Conservation (phyloP, 768 basidiomycete species). For the Pleurotus tuoliensis region DNA sequence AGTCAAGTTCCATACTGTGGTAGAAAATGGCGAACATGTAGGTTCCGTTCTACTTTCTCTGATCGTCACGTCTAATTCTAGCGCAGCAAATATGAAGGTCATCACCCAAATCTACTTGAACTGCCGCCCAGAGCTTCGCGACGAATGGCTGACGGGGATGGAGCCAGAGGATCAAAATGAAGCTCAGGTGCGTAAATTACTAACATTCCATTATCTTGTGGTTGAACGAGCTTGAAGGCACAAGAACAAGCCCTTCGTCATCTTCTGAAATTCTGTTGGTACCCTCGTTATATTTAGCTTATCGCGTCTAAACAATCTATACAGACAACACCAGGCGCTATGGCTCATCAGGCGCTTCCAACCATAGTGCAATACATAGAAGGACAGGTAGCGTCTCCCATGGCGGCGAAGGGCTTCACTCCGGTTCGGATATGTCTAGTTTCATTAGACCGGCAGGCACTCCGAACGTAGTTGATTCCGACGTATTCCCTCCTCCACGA, state of each 20-base stretch:
- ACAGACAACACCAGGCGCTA: slow-evolving; percentile 91
- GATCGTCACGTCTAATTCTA: slow-evolving; percentile 4
- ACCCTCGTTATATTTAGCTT: not conserved
- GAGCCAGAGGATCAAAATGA: slow-evolving; percentile 92
- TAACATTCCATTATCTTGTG: slow-evolving; percentile 10
- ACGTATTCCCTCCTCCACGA: slow-evolving; percentile 93
- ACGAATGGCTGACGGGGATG: slow-evolving; percentile 94
- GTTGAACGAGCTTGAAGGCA: slow-evolving; percentile 43
- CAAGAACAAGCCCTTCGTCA: slow-evolving; percentile 94
- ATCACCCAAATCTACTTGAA: slow-evolving; percentile 98
- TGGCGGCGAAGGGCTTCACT: slow-evolving; percentile 71
- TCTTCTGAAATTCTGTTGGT: slow-evolving; percentile 90
- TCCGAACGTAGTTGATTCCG: slow-evolving; percentile 75
- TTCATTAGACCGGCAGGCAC: slow-evolving; percentile 74
- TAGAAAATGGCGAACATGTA: slow-evolving; percentile 96
- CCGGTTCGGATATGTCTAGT: slow-evolving; percentile 69
- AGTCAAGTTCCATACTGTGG: slow-evolving; percentile 98
- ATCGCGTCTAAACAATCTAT: slow-evolving; percentile 8
- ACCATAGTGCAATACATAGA: slow-evolving; percentile 56
- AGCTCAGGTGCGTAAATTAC: slow-evolving; percentile 59
- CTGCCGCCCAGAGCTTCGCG: slow-evolving; percentile 92
- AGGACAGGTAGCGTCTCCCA: slow-evolving; percentile 83
- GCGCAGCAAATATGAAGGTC: slow-evolving; percentile 96
- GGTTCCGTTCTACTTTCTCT: slow-evolving; percentile 18
- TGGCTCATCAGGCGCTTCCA: slow-evolving; percentile 51